Base-by-base conservation (phyloP, 257 asterid genomes). In the Sherardia arvensis region DNA sequence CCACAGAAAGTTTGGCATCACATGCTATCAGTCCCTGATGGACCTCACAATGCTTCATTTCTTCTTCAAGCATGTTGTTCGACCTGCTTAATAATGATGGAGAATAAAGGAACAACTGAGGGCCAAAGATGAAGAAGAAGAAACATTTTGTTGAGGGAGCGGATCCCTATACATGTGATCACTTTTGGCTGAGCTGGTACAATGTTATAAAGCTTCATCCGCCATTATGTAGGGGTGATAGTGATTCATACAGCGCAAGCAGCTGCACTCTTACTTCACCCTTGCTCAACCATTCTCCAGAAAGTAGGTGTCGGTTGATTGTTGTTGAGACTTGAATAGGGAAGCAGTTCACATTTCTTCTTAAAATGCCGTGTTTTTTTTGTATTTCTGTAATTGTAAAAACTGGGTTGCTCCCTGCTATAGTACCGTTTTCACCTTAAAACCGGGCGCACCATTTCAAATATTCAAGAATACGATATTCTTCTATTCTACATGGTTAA, bases 31-130 rank as follows among this genome's bases (percentile, higher is more conserved):
- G 18, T 51, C 61, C 33, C 8, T 23, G 27, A n/a, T 20, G 21
- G 1, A 21, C 53, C 29, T 43, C 20, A 22, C 8, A 43, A 23
- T 47, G 25, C 49, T 47, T 15, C 53, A 1, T 45, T n/a, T 12
- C 1, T 55, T 26, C 34, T 55, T 55, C 7, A 30, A 59, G 26
- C 63, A 59, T 59, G 60, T 30, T 21, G 53, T 47, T 18, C n/a
- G 40, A 11, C 22, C 47, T 33, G 14, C 62, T 36, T 27, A 36
- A 69, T 53, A 67, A 51, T 61, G 68, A 45, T 10, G 61, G 53
- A 20, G 5, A 49, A 49, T 23, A 11, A 12, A 26, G 28, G 67
- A 61, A 56, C 5, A 68, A 21, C 29, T 26, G 30, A n/a, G 40
- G 26, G 4, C 56, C 40, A 25, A 56, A 34, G 32, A 12, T 28